A percentile compares a stretch with the other conserved stretches of the same genome.
Evolutionary conservation across 2,329 filamentous ascomycete genomes (phyloP).

Genomic region (Fusarium avenaceum): DNA sequence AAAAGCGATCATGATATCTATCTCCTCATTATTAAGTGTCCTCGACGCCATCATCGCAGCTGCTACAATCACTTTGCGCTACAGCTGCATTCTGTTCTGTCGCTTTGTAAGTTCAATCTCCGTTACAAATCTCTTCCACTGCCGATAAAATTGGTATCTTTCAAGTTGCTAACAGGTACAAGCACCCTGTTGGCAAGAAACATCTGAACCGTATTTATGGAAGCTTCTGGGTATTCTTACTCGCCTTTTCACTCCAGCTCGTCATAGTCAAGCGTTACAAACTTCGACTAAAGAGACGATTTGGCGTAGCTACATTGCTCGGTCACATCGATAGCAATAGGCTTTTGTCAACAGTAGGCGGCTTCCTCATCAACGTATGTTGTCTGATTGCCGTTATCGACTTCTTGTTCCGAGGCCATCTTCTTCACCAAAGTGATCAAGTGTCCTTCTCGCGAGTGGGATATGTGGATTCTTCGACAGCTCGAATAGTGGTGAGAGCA

Average conservation of each 20-base stretch:
- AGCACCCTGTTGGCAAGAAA: background rate
- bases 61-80: background rate
- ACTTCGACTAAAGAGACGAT: background rate
- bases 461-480: background rate
- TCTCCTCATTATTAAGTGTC: accelerated
- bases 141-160: accelerated
- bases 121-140: no score
- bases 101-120: background rate
- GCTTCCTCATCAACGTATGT: background rate
- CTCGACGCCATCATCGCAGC: background rate
- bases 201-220: background rate
- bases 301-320: background rate
- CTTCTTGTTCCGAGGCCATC: background rate
- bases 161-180: accelerated
- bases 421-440: background rate
- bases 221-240: background rate
- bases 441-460: background rate
- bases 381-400: background rate
- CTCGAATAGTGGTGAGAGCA: background rate
- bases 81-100: background rate
- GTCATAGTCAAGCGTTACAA: background rate
- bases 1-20: accelerated
- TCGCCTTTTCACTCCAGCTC: background rate
- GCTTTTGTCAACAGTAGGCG: accelerated
- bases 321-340: background rate